These are phyloP conservation scores for Irpex sp. DNA, from an alignment of 1,284 basidiomycete genomes.

Conservation along the genomic window DNA sequence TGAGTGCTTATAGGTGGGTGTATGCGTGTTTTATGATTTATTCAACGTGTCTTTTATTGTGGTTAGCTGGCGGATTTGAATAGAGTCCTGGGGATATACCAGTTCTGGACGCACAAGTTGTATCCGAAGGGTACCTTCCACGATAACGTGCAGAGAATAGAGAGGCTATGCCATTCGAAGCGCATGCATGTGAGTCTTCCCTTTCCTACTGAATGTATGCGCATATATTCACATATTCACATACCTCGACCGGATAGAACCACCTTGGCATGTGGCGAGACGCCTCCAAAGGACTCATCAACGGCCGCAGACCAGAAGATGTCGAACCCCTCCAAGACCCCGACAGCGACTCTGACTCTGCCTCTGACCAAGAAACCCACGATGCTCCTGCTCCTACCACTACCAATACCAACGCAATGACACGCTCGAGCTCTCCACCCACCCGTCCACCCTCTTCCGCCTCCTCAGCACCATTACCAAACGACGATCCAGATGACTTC, in stretches of 20 bases:
- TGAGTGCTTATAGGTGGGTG: slow-evolving; percentile 32
- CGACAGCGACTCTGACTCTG: slow-evolving; percentile 18
- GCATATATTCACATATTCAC: background rate
- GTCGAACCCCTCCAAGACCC: slow-evolving; percentile 29
- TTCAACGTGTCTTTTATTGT: background rate
- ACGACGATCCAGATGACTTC: slow-evolving; percentile 45
- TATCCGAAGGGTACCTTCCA: slow-evolving; percentile 84
- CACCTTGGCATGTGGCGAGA: slow-evolving; percentile 73
- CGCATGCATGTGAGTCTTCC: slow-evolving; percentile 79
- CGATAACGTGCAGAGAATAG: slow-evolving; percentile 79
- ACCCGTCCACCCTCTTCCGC: slow-evolving; percentile 47
- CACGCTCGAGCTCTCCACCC: slow-evolving; percentile 17
- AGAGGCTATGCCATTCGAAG: slow-evolving; percentile 81
- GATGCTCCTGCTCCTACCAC: background rate
- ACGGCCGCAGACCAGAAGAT: slow-evolving; percentile 30
- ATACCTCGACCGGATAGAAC: slow-evolving; percentile 43
- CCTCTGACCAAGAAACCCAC: slow-evolving; percentile 1
- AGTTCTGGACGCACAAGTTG: slow-evolving; percentile 90
- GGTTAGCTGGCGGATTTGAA: slow-evolving; percentile 71
- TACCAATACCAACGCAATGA: background rate
- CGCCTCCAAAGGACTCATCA: slow-evolving; percentile 54
- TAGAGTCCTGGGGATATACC: slow-evolving; percentile 77
- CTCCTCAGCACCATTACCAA: slow-evolving; percentile 12
- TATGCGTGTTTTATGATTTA: background rate
- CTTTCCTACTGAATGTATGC: no score